Evolutionary conservation across 2,329 filamentous ascomycete genomes (phyloP), one percentile per base, ranked within the genome.

Genomic region (Pestalotiopsis fici): DNA sequence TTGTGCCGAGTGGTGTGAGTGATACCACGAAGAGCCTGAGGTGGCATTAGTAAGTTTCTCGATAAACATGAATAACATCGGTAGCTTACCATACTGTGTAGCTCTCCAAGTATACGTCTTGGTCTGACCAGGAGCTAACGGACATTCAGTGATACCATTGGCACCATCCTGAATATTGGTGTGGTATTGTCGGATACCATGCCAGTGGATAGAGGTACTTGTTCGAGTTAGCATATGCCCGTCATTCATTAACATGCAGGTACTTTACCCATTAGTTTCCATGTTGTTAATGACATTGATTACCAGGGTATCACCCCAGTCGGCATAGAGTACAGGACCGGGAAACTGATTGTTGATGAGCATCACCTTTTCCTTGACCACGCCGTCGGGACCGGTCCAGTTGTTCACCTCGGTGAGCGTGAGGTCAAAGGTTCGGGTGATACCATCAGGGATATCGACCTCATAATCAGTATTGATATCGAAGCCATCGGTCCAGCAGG

Each of bases 231-330:
- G 25, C 23, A 50, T n/a, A n/a, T 1, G 7, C n/a, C 9, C 13
- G 9, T 39, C 13, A 9, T 1, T 3, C 9, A 50, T 23, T n/a
- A 3, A 31, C 25, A 15, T 35, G 28, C 18, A 1, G 25, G 43
- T 5, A n/a, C 21, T 13, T 25, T 50, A 63, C 60, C 78, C 77
- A 50, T 77, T 76, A 13, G 72, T 72, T 5, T 82, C 83, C 3
- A 91, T 83, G 11, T 86, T 81, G 74, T 92, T 92, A 78, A 87
- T 18, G 6, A 64, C 50, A 5, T 87, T 87, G 62, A 91, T 85
- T 59, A 89, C 78, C 50, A 82, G 76, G 56, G 68, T 72, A 69
- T 84, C 82, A 25, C 82, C 82, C 82, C 82, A 83, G 69, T 83
- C 78, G 64, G 78, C 81, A 27, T 80, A 64, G 31, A 43, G 3